phyloP scores from a whole-genome alignment of 2,329 filamentous ascomycete genomes.

The Didymella pomorum region DNA sequence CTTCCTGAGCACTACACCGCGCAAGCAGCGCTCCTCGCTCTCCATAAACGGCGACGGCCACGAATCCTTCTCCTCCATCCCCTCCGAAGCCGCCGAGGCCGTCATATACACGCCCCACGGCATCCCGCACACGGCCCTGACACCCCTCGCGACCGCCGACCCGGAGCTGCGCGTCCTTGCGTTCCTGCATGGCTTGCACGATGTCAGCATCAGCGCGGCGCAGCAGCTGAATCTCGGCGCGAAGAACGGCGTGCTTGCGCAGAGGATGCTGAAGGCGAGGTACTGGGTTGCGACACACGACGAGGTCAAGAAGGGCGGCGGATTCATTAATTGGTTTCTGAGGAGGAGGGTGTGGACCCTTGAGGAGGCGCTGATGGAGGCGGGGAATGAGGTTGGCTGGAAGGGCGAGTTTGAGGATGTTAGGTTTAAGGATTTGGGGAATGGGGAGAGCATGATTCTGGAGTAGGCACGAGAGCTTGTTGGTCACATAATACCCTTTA shows the following conservation, averaged over 20 bases:
- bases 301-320: slow-evolving; percentile 67
- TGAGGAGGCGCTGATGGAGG: slow-evolving; percentile 59
- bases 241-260: slow-evolving; percentile 66
- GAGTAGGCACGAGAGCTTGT: slow-evolving; percentile 38
- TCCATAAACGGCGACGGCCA: slow-evolving; percentile 43
- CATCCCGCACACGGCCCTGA: slow-evolving; percentile 59
- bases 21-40: slow-evolving; percentile 40
- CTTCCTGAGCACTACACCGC: slow-evolving; percentile 39
- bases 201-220: slow-evolving; percentile 60
- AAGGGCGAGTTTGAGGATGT: slow-evolving; percentile 52
- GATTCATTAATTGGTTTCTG: slow-evolving; percentile 63
- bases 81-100: slow-evolving; percentile 57
- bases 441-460: slow-evolving; percentile 64
- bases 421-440: slow-evolving; percentile 62
- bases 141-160: slow-evolving; percentile 53
- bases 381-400: slow-evolving; percentile 51
- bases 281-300: slow-evolving; percentile 74
- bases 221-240: slow-evolving; percentile 71
- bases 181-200: slow-evolving; percentile 70
- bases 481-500: not conserved
- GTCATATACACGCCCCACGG: slow-evolving; percentile 72
- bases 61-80: slow-evolving; percentile 21
- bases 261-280: slow-evolving; percentile 60
- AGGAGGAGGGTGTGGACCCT: slow-evolving; percentile 53
- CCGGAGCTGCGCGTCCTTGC: slow-evolving; percentile 63